These are phyloP conservation scores for Globisporangium spiculum DNA, from an alignment of 352 stramenopile genomes.

Conservation along the genomic window DNA sequence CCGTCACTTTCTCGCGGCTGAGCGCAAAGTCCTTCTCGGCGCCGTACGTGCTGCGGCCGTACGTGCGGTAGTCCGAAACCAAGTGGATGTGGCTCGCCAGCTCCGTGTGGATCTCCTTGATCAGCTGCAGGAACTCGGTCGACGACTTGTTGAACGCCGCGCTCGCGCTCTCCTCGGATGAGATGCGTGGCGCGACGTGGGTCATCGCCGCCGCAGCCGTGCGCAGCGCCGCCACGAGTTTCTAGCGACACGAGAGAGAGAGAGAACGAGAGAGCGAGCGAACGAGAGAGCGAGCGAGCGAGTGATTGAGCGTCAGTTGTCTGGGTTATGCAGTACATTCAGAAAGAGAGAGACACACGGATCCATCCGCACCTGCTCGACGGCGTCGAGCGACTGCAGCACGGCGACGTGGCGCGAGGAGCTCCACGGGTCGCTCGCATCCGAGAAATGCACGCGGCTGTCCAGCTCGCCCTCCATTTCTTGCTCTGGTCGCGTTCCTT, in stretches of 20 bases:
- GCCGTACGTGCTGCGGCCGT: constrained; percentile 80
- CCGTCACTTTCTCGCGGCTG: constrained; percentile 71
- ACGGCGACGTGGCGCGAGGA: constrained; percentile 71
- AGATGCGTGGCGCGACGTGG: constrained; percentile 57
- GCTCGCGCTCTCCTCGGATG: constrained; percentile 61
- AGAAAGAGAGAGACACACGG: background rate
- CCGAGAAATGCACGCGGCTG: constrained; percentile 78
- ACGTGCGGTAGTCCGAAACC: constrained; percentile 83
- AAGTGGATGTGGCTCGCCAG: constrained; percentile 82
- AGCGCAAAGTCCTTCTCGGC: constrained; percentile 80
- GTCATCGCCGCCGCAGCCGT: constrained; percentile 67
- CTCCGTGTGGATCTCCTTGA: constrained; percentile 84
- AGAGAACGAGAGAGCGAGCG: too few species aligned
- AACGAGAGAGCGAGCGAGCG: too few species aligned
- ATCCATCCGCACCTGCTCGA: constrained; percentile 60
- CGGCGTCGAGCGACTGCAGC: constrained; percentile 66
- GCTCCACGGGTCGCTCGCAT: constrained; percentile 63
- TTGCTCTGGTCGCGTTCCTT: background rate
- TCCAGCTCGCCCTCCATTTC: constrained; percentile 67
- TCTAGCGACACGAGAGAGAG: constrained; percentile 32
- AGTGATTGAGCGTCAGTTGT: constrained; percentile 3
- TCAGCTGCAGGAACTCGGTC: constrained; percentile 83
- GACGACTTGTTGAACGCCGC: constrained; percentile 75
- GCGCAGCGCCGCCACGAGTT: constrained; percentile 74
- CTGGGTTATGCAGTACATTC: background rate